A percentile compares a stretch with the other conserved stretches of the same genome.
Evolutionary conservation across 176 grass and related monocot species (phyloP).

Genomic region (Raddia guianensis): DNA sequence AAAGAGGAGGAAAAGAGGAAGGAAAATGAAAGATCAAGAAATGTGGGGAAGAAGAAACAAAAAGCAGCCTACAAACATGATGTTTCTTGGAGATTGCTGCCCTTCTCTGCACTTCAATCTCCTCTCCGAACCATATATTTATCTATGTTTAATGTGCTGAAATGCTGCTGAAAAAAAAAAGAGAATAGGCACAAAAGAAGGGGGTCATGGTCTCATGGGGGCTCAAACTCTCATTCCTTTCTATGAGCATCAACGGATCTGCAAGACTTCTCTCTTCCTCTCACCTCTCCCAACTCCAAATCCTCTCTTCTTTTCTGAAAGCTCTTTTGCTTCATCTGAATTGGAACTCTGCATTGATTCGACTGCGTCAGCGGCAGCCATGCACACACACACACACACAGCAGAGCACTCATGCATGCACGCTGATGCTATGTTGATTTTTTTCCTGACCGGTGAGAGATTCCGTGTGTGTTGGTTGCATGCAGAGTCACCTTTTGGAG

Average conservation of each 20-base stretch:
- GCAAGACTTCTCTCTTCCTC: no score
- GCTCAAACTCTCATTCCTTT: no score
- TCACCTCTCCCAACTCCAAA: not conserved
- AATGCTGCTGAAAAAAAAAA: no score
- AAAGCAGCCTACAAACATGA: not conserved
- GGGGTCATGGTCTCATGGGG: no score
- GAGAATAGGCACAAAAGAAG: no score
- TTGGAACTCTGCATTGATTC: constrained; percentile 13
- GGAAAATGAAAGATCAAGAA: not conserved
- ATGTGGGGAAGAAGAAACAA: not conserved
- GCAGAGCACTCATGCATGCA: not conserved
- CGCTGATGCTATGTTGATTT: not conserved
- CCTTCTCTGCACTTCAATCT: not conserved
- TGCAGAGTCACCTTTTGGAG: constrained; percentile 85
- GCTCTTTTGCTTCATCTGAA: not conserved
- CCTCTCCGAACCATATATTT: not conserved
- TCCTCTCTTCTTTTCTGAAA: not conserved
- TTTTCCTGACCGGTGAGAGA: constrained; percentile 19
- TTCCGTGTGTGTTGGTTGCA: constrained; percentile 23
- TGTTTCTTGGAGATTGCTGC: not conserved
- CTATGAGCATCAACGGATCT: no score
- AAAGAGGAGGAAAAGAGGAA: not conserved
- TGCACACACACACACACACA: not conserved
- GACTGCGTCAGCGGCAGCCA: not conserved
- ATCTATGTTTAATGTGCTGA: not conserved